A percentile compares a stretch with the other conserved stretches of the same genome.
phyloP scores from a whole-genome alignment of 768 basidiomycete genomes.

The Postia placenta region DNA sequence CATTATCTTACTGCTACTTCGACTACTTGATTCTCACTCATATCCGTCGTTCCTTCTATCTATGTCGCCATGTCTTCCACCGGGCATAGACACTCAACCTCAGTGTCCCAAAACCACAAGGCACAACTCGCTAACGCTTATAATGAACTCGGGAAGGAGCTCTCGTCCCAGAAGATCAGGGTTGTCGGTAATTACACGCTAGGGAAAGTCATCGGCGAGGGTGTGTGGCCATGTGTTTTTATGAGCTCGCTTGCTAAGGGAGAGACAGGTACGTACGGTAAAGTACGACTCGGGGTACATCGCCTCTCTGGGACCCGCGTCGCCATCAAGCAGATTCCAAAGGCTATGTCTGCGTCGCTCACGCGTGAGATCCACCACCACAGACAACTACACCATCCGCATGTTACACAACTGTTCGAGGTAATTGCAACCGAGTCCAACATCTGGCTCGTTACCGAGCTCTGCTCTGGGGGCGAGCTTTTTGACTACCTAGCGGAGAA shows the following conservation, averaged over 20 bases:
- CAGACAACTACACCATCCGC: constrained; percentile 91
- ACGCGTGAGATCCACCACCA: constrained; percentile 99
- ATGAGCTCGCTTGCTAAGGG: too few species aligned
- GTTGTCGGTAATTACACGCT: constrained; percentile 94
- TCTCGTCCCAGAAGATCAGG: constrained; percentile 83
- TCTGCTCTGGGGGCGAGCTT: constrained; percentile 94
- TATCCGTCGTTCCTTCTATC: too few species aligned
- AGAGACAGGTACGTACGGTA: constrained; percentile 76
- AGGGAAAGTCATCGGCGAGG: constrained; percentile 93
- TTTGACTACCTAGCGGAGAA: constrained; percentile 98
- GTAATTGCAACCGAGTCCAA: constrained; percentile 93
- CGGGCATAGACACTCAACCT: constrained; percentile 25
- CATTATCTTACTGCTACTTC: constrained; percentile 7
- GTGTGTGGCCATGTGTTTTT: constrained; percentile 46
- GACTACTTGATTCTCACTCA: constrained; percentile 16
- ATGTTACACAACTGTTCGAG: constrained; percentile 94
- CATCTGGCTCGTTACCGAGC: constrained; percentile 97
- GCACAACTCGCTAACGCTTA: constrained; percentile 92
- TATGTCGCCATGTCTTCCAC: constrained; percentile 23
- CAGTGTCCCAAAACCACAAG: constrained; percentile 54
- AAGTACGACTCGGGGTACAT: constrained; percentile 91
- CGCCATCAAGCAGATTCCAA: constrained; percentile 97
- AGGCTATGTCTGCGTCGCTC: constrained; percentile 82
- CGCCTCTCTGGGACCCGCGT: constrained; percentile 87
- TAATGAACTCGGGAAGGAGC: constrained; percentile 94